phyloP scores from a whole-genome alignment of 805 yeast species.

The Cyberlindnera japonica region DNA sequence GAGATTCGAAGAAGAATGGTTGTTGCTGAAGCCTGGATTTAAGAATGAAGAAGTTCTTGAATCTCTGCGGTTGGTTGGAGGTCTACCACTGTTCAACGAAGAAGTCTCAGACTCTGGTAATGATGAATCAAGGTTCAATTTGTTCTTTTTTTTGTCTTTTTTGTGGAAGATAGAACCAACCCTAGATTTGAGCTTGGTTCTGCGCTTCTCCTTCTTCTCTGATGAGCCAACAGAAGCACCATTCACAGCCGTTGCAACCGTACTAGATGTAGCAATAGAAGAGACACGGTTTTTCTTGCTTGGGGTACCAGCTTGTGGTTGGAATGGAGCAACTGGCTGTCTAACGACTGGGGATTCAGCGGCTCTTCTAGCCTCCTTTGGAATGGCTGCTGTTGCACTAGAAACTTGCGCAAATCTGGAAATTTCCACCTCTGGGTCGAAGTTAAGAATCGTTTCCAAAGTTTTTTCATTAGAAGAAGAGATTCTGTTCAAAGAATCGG shows the following conservation, averaged over 20 bases:
- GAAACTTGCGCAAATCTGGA: slow-evolving; percentile 48
- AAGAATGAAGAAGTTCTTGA: slow-evolving; percentile 23
- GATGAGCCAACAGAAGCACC: slow-evolving; percentile 15
- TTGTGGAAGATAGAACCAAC: slow-evolving; percentile 76
- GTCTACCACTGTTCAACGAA: slow-evolving; percentile 16
- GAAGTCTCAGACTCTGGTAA: slow-evolving; percentile 28
- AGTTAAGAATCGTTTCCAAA: slow-evolving; percentile 60
- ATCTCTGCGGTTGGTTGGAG: slow-evolving; percentile 14
- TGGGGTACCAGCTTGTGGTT: slow-evolving; percentile 3
- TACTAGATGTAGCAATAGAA: slow-evolving; percentile 22
- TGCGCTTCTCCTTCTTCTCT: slow-evolving; percentile 29
- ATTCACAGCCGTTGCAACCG: slow-evolving; percentile 13
- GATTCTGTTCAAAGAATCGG: slow-evolving; percentile 46
- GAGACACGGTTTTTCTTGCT: slow-evolving; percentile 14
- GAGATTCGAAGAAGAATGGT: slow-evolving; percentile 12
- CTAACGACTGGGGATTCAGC: slow-evolving; percentile 25
- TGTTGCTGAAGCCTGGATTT: slow-evolving; percentile 8
- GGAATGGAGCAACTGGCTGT: slow-evolving; percentile 1
- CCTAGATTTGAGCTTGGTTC: slow-evolving; percentile 52
- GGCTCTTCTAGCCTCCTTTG: slow-evolving; percentile 28
- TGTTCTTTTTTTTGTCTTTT: slow-evolving; percentile 43
- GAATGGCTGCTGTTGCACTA: slow-evolving; percentile 23
- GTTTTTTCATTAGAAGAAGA: slow-evolving; percentile 56
- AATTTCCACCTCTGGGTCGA: slow-evolving; percentile 59
- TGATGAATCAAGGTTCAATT: slow-evolving; percentile 12